Conservation (phyloP, 306 rosid species). For the Pueraria montana region DNA sequence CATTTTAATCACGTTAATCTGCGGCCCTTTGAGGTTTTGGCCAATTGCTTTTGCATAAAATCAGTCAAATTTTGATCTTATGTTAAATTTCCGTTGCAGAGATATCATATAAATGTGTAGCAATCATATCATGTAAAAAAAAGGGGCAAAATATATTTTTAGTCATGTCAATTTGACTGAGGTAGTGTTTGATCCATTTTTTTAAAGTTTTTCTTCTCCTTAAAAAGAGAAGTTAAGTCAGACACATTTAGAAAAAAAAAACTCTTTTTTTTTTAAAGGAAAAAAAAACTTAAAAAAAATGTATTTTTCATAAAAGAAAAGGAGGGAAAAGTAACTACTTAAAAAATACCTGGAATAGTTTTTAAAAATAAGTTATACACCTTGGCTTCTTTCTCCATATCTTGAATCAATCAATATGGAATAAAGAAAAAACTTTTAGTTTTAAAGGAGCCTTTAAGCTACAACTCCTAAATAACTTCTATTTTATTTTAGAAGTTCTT, state of each 20-base stretch:
- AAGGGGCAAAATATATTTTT: neutral
- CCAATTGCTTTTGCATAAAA: neutral
- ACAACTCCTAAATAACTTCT: neutral
- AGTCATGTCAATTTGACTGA: neutral
- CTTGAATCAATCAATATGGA: neutral
- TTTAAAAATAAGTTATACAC: neutral
- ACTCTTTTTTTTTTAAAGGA: too few species aligned
- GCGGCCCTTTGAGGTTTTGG: neutral
- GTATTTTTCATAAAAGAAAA: neutral
- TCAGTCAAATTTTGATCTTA: conserved; percentile 12
- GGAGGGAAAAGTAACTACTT: neutral
- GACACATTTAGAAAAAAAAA: neutral
- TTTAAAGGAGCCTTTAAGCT: neutral
- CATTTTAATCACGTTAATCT: conserved; percentile 1
- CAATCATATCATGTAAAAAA: neutral
- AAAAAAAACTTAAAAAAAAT: neutral
- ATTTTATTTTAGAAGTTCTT: neutral
- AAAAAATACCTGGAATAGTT: neutral
- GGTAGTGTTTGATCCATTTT: neutral
- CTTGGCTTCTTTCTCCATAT: neutral
- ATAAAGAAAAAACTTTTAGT: neutral
- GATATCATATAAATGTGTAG: neutral
- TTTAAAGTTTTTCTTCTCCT: neutral
- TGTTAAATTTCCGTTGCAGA: neutral
- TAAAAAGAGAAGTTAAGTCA: neutral